phyloP scores from a whole-genome alignment of 768 basidiomycete species.

The Strobilomyces dryophilus region DNA sequence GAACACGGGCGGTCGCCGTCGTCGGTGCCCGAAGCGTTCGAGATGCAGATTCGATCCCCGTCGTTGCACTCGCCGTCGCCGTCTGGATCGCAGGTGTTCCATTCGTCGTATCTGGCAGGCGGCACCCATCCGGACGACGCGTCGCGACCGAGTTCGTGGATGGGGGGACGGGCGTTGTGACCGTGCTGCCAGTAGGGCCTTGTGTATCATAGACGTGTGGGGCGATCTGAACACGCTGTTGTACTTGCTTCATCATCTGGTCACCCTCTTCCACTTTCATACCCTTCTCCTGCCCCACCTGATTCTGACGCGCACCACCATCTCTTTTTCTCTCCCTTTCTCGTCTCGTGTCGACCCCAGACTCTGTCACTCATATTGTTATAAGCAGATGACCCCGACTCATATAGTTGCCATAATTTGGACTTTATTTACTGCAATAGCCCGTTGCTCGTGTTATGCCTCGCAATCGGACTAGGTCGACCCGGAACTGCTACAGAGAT shows the following conservation, averaged over 20 bases:
- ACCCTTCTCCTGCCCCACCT: too few relatives aligned
- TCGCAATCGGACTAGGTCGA: too few relatives aligned
- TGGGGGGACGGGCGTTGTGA: slow-evolving; percentile 18
- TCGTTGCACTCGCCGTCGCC: slow-evolving; percentile 2
- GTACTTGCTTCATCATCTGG: slow-evolving; percentile 19
- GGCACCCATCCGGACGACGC: not conserved
- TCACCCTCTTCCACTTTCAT: not conserved
- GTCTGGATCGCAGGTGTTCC: slow-evolving; percentile 9
- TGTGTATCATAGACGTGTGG: slow-evolving; percentile 17
- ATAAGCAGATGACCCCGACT: not conserved
- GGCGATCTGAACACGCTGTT: slow-evolving; percentile 19
- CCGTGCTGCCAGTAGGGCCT: not conserved
- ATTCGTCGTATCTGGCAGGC: not conserved
- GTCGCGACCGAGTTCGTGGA: slow-evolving; percentile 14
- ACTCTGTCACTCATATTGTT: too few relatives aligned
- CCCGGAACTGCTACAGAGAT: not conserved
- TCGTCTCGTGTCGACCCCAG: too few relatives aligned
- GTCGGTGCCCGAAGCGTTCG: slow-evolving; percentile 28
- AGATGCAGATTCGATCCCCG: slow-evolving; percentile 37
- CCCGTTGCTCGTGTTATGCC: too few relatives aligned
- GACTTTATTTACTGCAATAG: not conserved
- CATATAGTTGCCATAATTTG: not conserved
- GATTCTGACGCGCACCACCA: too few relatives aligned
- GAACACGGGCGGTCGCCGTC: not conserved
- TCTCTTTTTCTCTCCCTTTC: not conserved